Evolutionary conservation across 2,329 filamentous ascomycete genomes (phyloP).

Genomic region (Ilyonectria robusta): DNA sequence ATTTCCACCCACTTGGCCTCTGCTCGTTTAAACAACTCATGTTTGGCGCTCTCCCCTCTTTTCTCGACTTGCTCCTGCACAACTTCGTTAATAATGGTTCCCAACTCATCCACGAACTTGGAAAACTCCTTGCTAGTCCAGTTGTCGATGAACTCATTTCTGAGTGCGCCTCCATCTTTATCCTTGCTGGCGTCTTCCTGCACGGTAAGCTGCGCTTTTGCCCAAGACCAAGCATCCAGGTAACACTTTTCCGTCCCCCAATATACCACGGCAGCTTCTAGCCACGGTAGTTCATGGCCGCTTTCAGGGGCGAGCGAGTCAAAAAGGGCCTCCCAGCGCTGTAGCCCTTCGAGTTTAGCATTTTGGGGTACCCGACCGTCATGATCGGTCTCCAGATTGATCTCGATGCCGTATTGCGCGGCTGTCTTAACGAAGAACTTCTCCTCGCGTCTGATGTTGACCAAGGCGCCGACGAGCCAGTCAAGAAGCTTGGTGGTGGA

Average conservation of each 20-base stretch:
- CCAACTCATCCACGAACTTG: slow-evolving; percentile 70
- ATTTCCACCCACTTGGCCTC: slow-evolving; percentile 64
- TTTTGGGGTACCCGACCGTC: slow-evolving; percentile 45
- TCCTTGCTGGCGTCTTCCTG: slow-evolving; percentile 56
- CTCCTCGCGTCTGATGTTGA: slow-evolving; percentile 77
- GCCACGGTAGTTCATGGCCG: slow-evolving; percentile 59
- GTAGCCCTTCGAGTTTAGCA: slow-evolving; percentile 57
- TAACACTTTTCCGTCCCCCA: slow-evolving; percentile 83
- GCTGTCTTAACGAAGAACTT: slow-evolving; percentile 77
- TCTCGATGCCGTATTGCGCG: slow-evolving; percentile 68
- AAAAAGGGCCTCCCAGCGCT: slow-evolving; percentile 63
- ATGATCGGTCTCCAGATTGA: slow-evolving; percentile 54
- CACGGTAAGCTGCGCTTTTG: slow-evolving; percentile 54
- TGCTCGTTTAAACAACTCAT: slow-evolving; percentile 55
- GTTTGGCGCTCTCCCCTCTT: slow-evolving; percentile 49
- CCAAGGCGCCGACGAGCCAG: slow-evolving; percentile 74
- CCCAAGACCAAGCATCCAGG: slow-evolving; percentile 71
- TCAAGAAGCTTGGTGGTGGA: slow-evolving; percentile 71
- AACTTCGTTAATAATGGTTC: slow-evolving; percentile 68
- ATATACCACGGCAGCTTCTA: slow-evolving; percentile 80
- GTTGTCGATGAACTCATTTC: slow-evolving; percentile 76
- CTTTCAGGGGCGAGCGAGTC: slow-evolving; percentile 65
- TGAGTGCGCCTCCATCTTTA: slow-evolving; percentile 74
- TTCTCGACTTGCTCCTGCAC: slow-evolving; percentile 57
- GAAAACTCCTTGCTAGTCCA: slow-evolving; percentile 76